Evolutionary conservation across 768 basidiomycete genomes (phyloP).

Genomic region (Pleurotus tuoliensis): DNA sequence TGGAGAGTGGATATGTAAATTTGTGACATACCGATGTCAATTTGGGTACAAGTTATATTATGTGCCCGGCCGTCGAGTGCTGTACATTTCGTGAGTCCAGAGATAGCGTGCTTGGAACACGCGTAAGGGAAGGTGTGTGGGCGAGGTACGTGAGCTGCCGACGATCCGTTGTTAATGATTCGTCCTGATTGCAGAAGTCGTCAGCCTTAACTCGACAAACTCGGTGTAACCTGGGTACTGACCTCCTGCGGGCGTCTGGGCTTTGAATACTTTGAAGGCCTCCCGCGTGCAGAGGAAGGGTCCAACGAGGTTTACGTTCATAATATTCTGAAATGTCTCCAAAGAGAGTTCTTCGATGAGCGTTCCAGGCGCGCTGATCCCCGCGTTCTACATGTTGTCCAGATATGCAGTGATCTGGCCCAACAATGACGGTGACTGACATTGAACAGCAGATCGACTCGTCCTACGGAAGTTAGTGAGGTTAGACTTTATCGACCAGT

Average conservation of each 20-base stretch:
- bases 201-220: not conserved
- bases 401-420: not conserved
- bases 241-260: constrained; percentile 71
- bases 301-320: constrained; percentile 70
- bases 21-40: constrained; percentile 68
- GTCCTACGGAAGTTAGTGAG: constrained; percentile 33
- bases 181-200: constrained; percentile 37
- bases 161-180: constrained; percentile 86
- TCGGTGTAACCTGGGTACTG: not conserved
- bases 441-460: constrained; percentile 78
- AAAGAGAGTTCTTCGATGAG: constrained; percentile 61
- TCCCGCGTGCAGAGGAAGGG: constrained; percentile 76
- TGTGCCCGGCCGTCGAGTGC: constrained; percentile 72
- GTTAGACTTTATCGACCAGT: not conserved
- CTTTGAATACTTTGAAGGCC: constrained; percentile 71
- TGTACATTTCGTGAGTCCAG: constrained; percentile 72
- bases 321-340: constrained; percentile 56
- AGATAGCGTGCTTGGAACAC: constrained; percentile 75
- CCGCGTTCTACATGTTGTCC: constrained; percentile 60
- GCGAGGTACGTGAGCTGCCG: constrained; percentile 69
- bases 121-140: constrained; percentile 65
- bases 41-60: constrained; percentile 74
- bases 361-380: constrained; percentile 43
- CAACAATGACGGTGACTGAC: constrained; percentile 32
- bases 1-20: not conserved